These are phyloP conservation scores for Neolentinus lepideus DNA, from an alignment of 1,284 basidiomycete species.

Conservation along the genomic window DNA sequence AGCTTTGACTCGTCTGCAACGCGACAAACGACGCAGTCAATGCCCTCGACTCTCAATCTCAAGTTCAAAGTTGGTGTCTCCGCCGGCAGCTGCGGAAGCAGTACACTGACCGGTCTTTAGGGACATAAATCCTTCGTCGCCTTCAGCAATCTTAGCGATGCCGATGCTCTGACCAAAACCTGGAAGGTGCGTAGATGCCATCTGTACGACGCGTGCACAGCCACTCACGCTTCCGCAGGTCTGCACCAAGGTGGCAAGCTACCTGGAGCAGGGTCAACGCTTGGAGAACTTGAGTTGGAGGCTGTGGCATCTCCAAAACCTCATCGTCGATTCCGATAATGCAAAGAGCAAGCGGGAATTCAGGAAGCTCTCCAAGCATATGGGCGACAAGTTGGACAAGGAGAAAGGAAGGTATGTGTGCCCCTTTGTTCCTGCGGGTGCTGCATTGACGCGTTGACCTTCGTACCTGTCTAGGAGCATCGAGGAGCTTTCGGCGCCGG, in stretches of 20 bases:
- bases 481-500: conserved; percentile 72
- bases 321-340: conserved; percentile 83
- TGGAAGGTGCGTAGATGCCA: conserved; percentile 59
- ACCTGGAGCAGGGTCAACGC: conserved; percentile 78
- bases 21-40: conserved; percentile 20
- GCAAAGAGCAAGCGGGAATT: conserved; percentile 81
- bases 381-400: conserved; percentile 83
- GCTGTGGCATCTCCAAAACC: conserved; percentile 80
- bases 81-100: conserved; percentile 4
- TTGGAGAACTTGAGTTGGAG: conserved; percentile 85
- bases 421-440: background rate
- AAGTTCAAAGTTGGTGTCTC: conserved; percentile 66
- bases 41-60: conserved; percentile 81
- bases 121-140: conserved; percentile 88
- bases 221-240: conserved; percentile 37
- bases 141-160: conserved; percentile 77
- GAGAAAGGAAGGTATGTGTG: conserved; percentile 71
- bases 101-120: conserved; percentile 28
- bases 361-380: conserved; percentile 75
- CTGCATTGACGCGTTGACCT: background rate
- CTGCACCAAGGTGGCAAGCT: conserved; percentile 79
- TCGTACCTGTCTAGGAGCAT: conserved; percentile 47
- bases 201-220: background rate
- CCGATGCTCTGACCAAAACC: conserved; percentile 75
- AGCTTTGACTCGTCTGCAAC: background rate